phyloP scores from a whole-genome alignment of 768 basidiomycete species.

The Gautieria morchelliformis region DNA sequence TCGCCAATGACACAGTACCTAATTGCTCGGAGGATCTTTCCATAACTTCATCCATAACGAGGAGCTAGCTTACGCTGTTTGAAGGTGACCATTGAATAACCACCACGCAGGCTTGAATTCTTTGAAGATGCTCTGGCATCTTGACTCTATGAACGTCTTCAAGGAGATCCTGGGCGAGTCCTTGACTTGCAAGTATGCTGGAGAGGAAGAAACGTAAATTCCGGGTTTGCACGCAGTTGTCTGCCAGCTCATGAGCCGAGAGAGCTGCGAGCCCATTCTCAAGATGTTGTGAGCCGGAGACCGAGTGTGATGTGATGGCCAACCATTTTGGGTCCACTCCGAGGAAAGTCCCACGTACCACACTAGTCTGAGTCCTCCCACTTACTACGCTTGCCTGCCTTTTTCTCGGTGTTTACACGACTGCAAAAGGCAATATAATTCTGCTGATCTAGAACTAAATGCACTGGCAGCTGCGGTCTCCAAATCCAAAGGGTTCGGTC shows the following conservation, averaged over 20 bases:
- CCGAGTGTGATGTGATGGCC: neutral
- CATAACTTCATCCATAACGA: neutral
- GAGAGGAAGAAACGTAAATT: neutral
- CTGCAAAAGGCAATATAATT: constrained; percentile 47
- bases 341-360: no score
- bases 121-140: constrained; percentile 14
- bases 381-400: neutral
- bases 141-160: constrained; percentile 10
- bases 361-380: neutral
- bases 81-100: constrained; percentile 51
- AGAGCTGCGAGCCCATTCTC: neutral
- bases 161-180: constrained; percentile 5
- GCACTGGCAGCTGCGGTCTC: constrained; percentile 46
- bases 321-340: no score
- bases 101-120: constrained; percentile 40
- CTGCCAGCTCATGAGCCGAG: neutral
- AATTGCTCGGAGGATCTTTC: neutral
- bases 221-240: neutral
- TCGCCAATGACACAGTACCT: constrained; percentile 47
- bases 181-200: neutral
- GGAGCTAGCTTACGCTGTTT: constrained; percentile 30
- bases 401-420: neutral
- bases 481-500: constrained; percentile 41
- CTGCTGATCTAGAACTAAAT: constrained; percentile 45
- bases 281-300: neutral